A percentile compares a stretch with the other conserved stretches of the same genome.
Conservation (phyloP, 2,329 filamentous ascomycete species). For the Ramularia collo-cygni region DNA sequence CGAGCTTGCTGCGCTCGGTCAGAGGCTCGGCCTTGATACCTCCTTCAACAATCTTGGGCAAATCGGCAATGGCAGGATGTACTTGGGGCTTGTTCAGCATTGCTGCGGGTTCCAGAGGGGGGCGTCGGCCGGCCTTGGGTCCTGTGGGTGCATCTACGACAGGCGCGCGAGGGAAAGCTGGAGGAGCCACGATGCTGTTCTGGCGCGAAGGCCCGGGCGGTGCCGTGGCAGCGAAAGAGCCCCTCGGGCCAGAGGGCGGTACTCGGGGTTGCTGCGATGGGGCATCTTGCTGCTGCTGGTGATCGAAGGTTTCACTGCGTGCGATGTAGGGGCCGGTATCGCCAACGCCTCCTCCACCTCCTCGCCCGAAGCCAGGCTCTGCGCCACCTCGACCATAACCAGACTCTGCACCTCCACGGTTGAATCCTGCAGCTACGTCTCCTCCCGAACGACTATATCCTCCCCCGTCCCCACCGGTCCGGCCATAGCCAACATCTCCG, state of each 20-base stretch:
- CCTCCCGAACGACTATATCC: constrained; percentile 14
- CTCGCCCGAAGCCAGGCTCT: constrained; percentile 4
- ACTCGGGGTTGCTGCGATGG: constrained; percentile 6
- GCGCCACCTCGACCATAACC: constrained; percentile 16
- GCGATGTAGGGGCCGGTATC: constrained; percentile 5
- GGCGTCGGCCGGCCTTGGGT: constrained; percentile 21
- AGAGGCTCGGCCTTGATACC: constrained; percentile 38
- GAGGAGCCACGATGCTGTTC: constrained; percentile 37
- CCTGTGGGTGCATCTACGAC: constrained; percentile 22
- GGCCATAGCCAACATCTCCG: constrained; percentile 11
- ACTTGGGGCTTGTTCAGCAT: constrained; percentile 7
- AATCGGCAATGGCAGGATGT: constrained; percentile 34
- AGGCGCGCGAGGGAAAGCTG: constrained; percentile 42
- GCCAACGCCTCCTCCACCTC: constrained; percentile 1
- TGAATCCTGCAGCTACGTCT: constrained; percentile 12
- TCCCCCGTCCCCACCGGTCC: constrained; percentile 33
- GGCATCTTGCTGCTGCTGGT: constrained; percentile 3
- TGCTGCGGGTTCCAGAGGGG: constrained; percentile 12
- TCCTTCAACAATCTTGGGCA: constrained; percentile 40
- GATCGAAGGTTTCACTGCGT: constrained; percentile 11
- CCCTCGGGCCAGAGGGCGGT: constrained; percentile 30
- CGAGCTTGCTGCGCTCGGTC: constrained; percentile 37
- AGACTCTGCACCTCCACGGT: constrained; percentile 22
- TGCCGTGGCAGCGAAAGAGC: constrained; percentile 21
- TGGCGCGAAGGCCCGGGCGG: constrained; percentile 31